Base-by-base conservation (phyloP, 2,329 filamentous ascomycete genomes). In the Nigrospora sphaerica region DNA sequence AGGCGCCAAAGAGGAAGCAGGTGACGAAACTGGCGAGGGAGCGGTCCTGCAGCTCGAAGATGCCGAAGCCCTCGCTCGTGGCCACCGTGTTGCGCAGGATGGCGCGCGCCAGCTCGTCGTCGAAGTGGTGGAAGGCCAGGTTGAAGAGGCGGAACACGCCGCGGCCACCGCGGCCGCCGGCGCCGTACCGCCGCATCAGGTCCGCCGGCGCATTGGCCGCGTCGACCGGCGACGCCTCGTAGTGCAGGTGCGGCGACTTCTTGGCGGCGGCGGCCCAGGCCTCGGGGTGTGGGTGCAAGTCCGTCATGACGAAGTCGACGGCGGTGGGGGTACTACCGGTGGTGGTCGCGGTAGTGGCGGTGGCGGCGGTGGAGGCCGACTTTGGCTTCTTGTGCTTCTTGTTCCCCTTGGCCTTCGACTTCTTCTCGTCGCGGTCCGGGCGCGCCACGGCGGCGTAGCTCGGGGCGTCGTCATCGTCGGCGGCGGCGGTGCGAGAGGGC, bases 81-180 rank as follows among this genome's bases (percentile, higher is more conserved):
- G 78, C 71, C 34, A 88, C 62, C 0, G 83, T 84, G 59, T 85
- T 81, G 44, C 70, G 70, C 32, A 91, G 61, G 31, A 88, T 83
- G 10, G 72, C 70, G 23, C 61, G 66, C 1, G 83, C 86, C 16
- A 81, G 63, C 4, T 66, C 65, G 56, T 89, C 82, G 50, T 81
- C 75, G 54, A 90, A 90, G 65, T 90, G 86, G 63, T 90, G 86
- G 57, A 91, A 91, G 1, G 84, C 78, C 2, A 88, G 70, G 59
- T 84, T 86, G 62, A 86, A 90, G 42, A 89, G 66, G 5, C 86
- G 72, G 59, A 88, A 85, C 18, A 86, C 68, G n/a, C 37, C 42
- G 13, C 32, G 33, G 16, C 19, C 17, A 32, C 72, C 75, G 42
- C 68, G 69, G 4, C 66, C 68, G 12, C 63, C 59, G 6, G 53